Conservation (phyloP, 441 rosid species). For the Eutrema salsugineum region DNA sequence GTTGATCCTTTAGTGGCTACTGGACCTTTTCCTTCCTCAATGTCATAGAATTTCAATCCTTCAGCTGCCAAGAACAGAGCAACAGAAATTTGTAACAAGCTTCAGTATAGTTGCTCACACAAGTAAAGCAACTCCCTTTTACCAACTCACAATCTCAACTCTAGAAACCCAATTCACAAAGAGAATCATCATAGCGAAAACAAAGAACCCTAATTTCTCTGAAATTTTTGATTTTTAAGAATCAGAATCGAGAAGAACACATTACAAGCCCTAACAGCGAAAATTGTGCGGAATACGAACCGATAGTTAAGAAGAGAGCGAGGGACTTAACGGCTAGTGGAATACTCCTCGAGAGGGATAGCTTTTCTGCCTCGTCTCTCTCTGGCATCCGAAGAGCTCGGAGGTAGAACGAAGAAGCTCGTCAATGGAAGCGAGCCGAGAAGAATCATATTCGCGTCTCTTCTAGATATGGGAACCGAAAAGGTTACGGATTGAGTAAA, state of each 20-base stretch:
- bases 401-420: conserved; percentile 41
- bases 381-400: conserved; percentile 52
- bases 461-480: conserved; percentile 54
- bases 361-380: conserved; percentile 74
- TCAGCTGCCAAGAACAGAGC: conserved; percentile 50
- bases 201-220: background rate
- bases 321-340: conserved; percentile 44
- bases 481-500: conserved; percentile 23
- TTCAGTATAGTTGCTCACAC: conserved; percentile 8
- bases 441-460: conserved; percentile 38
- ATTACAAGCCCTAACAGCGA: background rate
- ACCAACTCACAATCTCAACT: background rate
- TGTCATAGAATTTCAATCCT: conserved; percentile 83
- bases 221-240: no score
- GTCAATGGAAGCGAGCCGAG: conserved; percentile 47
- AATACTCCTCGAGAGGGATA: conserved; percentile 71
- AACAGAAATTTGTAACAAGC: background rate
- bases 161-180: background rate
- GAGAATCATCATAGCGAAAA: background rate
- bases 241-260: background rate
- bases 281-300: conserved; percentile 27
- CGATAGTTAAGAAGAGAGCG: conserved; percentile 18
- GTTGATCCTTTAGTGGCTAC: conserved; percentile 75
- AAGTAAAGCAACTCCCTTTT: background rate
- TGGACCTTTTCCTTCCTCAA: conserved; percentile 79